These are phyloP conservation scores for Vanrija sp. DNA, from an alignment of 1,284 basidiomycete species.

Conservation along the genomic window DNA sequence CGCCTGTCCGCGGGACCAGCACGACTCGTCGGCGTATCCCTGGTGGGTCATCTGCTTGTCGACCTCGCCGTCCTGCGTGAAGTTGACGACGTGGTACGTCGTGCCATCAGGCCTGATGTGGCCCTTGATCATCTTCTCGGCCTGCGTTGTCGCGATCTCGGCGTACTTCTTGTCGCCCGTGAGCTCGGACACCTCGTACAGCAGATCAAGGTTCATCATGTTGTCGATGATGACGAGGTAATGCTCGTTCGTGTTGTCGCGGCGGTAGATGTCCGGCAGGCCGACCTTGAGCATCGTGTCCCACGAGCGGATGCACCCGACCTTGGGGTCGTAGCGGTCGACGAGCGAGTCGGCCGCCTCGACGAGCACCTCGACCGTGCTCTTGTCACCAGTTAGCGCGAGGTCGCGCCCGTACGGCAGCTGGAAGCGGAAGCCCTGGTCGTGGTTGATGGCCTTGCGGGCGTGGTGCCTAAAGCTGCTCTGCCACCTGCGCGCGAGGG, in stretches of 20 bases:
- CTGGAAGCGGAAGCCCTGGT: constrained; percentile 44
- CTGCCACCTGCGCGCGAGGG: constrained; percentile 31
- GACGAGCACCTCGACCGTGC: constrained; percentile 29
- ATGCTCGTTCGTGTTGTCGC: constrained; percentile 35
- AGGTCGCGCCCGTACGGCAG: constrained; percentile 38
- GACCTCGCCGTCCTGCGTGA: constrained; percentile 16
- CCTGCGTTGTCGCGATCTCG: constrained; percentile 32
- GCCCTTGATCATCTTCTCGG: constrained; percentile 25
- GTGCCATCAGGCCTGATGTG: constrained; percentile 34
- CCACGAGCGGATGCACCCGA: constrained; percentile 38
- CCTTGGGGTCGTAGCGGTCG: constrained; percentile 31
- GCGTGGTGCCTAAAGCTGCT: constrained; percentile 25
- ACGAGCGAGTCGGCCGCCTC: constrained; percentile 36
- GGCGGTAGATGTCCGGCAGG: constrained; percentile 20
- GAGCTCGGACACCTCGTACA: constrained; percentile 33
- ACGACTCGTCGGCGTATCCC: constrained; percentile 33
- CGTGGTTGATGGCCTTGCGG: constrained; percentile 31
- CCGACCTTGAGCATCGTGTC: constrained; percentile 24
- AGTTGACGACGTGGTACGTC: constrained; percentile 41
- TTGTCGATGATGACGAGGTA: constrained; percentile 45
- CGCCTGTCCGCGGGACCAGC: constrained; percentile 39
- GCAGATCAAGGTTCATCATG: constrained; percentile 45
- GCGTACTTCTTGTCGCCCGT: constrained; percentile 35
- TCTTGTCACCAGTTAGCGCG: constrained; percentile 24
- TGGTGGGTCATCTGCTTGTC: constrained; percentile 28